A percentile compares a stretch with the other conserved stretches of the same genome.
phyloP scores from a whole-genome alignment of 805 yeast genomes.

The Ogataea corticis region DNA sequence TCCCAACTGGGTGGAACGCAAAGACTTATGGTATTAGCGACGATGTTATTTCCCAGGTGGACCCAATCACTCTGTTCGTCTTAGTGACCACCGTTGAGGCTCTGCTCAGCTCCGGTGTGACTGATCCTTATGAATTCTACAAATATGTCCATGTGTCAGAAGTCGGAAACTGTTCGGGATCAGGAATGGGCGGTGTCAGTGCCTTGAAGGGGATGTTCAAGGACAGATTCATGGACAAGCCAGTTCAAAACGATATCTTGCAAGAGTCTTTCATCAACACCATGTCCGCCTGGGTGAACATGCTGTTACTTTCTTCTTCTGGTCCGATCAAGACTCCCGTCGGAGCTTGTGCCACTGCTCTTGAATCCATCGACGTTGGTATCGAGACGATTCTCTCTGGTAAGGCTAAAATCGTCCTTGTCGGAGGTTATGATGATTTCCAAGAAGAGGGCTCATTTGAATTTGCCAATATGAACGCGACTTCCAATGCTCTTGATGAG shows the following conservation, averaged over 20 bases:
- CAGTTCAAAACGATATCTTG: conserved; percentile 94
- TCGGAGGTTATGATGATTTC: conserved; percentile 99
- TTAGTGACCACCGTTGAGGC: conserved; percentile 96
- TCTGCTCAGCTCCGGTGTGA: conserved; percentile 87
- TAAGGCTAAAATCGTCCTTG: conserved; percentile 93
- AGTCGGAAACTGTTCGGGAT: conserved; percentile 99
- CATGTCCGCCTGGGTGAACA: conserved; percentile 99
- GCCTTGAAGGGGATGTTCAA: conserved; percentile 98
- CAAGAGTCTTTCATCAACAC: conserved; percentile 99
- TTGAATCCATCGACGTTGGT: conserved; percentile 96
- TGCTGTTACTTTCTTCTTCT: conserved; percentile 93
- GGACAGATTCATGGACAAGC: conserved; percentile 88
- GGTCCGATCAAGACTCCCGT: conserved; percentile 99
- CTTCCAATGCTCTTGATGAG: conserved; percentile 87
- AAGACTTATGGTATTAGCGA: conserved; percentile 92
- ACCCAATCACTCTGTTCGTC: conserved; percentile 90
- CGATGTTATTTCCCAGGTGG: conserved; percentile 91
- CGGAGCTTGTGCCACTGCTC: conserved; percentile 99
- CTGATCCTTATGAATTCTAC: conserved; percentile 98
- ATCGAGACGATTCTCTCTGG: conserved; percentile 90
- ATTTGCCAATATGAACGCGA: conserved; percentile 98
- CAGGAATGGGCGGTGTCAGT: conserved; percentile 99
- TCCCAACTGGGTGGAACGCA: conserved; percentile 99
- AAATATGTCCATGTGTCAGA: conserved; percentile 97
- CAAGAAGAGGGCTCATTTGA: conserved; percentile 98